phyloP scores from a whole-genome alignment of 345 rosid species.

The Zanthoxylum bungeanum region DNA sequence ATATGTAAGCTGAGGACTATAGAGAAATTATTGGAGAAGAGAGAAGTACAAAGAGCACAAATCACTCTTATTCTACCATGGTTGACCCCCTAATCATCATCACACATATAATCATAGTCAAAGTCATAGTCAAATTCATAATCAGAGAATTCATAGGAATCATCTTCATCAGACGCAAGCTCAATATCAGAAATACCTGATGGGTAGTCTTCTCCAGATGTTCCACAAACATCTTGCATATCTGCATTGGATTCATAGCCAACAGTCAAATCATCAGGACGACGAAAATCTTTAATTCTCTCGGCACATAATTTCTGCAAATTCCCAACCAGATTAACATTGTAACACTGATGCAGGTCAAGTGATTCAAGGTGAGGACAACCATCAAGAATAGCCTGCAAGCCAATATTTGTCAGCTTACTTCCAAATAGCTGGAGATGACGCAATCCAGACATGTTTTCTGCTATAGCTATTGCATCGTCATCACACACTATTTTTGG shows the following conservation, averaged over 20 bases:
- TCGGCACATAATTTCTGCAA: slow-evolving; percentile 46
- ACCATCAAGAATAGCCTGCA: slow-evolving; percentile 53
- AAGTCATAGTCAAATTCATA: background rate
- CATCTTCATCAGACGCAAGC: slow-evolving; percentile 36
- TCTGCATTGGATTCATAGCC: slow-evolving; percentile 39
- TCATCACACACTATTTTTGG: slow-evolving; percentile 32
- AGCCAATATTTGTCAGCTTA: slow-evolving; percentile 50
- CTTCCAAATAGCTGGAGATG: slow-evolving; percentile 61
- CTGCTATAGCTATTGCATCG: slow-evolving; percentile 60
- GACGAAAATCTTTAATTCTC: slow-evolving; percentile 39
- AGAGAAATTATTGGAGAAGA: background rate
- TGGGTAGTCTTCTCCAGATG: slow-evolving; percentile 32
- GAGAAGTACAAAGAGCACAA: background rate
- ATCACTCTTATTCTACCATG: background rate
- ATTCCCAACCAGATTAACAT: slow-evolving; percentile 36
- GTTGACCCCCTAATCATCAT: background rate
- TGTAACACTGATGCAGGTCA: slow-evolving; percentile 67
- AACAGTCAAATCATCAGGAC: slow-evolving; percentile 45
- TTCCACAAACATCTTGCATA: slow-evolving; percentile 3
- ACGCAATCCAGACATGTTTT: slow-evolving; percentile 46
- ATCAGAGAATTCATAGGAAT: slow-evolving; percentile 33
- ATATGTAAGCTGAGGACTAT: background rate
- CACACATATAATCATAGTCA: background rate
- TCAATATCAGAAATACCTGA: slow-evolving; percentile 41
- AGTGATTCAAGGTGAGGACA: slow-evolving; percentile 64